Conservation (phyloP, 257 asterid species). For the Lycium ferocissimum region DNA sequence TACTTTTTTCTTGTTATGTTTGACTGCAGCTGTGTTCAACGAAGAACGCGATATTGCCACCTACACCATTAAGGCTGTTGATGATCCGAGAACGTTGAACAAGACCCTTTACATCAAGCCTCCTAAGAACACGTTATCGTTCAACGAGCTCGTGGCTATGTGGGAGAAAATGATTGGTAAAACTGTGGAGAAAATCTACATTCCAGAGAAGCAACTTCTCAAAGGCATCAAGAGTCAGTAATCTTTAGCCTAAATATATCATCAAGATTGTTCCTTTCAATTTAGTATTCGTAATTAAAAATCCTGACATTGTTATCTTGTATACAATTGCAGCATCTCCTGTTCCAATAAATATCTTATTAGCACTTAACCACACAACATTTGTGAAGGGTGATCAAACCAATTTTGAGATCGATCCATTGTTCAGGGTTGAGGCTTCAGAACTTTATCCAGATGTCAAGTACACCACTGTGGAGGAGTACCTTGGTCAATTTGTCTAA, state of each 20-base stretch:
- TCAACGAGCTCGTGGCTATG: conserved; percentile 61
- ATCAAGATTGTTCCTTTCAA: background rate
- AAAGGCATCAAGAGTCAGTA: conserved; percentile 58
- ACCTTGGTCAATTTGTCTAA: conserved; percentile 51
- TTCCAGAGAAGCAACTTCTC: conserved; percentile 62
- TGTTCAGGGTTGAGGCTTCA: conserved; percentile 66
- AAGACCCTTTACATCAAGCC: conserved; percentile 68
- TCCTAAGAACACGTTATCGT: conserved; percentile 53
- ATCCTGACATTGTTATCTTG: background rate
- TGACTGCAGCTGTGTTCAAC: conserved; percentile 60
- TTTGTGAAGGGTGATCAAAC: conserved; percentile 66
- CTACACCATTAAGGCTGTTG: conserved; percentile 65
- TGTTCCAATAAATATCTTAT: conserved; percentile 44
- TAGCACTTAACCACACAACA: conserved; percentile 55
- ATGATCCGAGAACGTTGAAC: conserved; percentile 77
- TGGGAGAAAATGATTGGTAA: conserved; percentile 89
- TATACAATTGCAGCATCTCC: conserved; percentile 53
- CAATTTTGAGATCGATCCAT: conserved; percentile 62
- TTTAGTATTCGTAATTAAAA: background rate
- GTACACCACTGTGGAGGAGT: conserved; percentile 66
- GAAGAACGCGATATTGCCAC: conserved; percentile 65
- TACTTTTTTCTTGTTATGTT: background rate
- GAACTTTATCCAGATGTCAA: conserved; percentile 75
- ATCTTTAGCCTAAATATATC: background rate
- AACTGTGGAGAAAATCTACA: conserved; percentile 57